phyloP scores from a whole-genome alignment of 352 stramenopile species.

The Phytophthora megakarya region DNA sequence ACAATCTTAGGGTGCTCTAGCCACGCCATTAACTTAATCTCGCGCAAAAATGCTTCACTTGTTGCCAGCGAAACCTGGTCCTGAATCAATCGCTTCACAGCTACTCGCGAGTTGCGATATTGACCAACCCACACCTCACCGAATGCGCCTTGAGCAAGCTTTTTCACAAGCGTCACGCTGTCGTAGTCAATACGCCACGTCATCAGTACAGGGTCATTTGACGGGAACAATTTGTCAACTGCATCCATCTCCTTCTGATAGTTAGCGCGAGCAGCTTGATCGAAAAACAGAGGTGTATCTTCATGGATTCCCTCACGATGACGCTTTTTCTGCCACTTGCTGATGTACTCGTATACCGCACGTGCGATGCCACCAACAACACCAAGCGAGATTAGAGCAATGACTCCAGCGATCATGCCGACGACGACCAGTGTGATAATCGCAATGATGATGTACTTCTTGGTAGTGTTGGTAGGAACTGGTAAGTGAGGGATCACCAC shows the following conservation, averaged over 20 bases:
- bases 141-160: slow-evolving; percentile 70
- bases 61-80: slow-evolving; percentile 48
- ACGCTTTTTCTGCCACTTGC: slow-evolving; percentile 37
- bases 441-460: slow-evolving; percentile 55
- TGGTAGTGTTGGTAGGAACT: slow-evolving; percentile 32
- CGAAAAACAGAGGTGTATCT: slow-evolving; percentile 74
- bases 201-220: slow-evolving; percentile 70
- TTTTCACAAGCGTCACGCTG: slow-evolving; percentile 62
- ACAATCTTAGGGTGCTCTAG: slow-evolving; percentile 72
- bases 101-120: slow-evolving; percentile 61
- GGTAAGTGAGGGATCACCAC: slow-evolving; percentile 45
- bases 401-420: slow-evolving; percentile 29
- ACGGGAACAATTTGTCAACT: slow-evolving; percentile 69
- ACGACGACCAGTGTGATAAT: slow-evolving; percentile 47
- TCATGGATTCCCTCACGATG: slow-evolving; percentile 66
- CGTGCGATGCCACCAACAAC: slow-evolving; percentile 43
- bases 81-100: slow-evolving; percentile 64
- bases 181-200: slow-evolving; percentile 78
- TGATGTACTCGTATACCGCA: slow-evolving; percentile 51
- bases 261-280: slow-evolving; percentile 57
- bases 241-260: slow-evolving; percentile 68
- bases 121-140: slow-evolving; percentile 76
- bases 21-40: slow-evolving; percentile 78
- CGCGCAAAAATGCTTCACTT: slow-evolving; percentile 67
- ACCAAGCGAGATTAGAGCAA: slow-evolving; percentile 39